A percentile compares a stretch with the other conserved stretches of the same genome.
Evolutionary conservation across 2,329 filamentous ascomycete species (phyloP).

Genomic region (Didymella keratinophila): DNA sequence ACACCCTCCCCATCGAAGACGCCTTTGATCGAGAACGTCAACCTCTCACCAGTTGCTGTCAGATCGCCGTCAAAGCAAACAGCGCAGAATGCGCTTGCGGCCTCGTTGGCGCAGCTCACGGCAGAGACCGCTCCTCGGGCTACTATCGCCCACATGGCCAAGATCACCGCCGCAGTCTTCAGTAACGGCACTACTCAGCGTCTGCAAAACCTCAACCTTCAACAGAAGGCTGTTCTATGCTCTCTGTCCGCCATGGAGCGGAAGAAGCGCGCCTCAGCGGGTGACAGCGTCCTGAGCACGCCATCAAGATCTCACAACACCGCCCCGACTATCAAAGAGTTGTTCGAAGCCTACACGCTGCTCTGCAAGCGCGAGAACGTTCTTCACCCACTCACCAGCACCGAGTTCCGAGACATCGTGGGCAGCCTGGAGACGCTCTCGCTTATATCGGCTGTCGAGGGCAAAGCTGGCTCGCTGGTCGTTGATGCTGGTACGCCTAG

Average conservation of each 20-base stretch:
- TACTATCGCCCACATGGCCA: conserved; percentile 88
- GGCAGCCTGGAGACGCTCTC: conserved; percentile 88
- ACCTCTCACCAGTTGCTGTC: conserved; percentile 64
- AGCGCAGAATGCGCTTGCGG: conserved; percentile 34
- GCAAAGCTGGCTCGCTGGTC: conserved; percentile 73
- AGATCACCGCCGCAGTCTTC: conserved; percentile 87
- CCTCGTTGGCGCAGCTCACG: conserved; percentile 69
- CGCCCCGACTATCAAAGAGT: conserved; percentile 81
- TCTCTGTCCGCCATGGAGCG: conserved; percentile 87
- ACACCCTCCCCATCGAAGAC: conserved; percentile 74
- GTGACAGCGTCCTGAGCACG: conserved; percentile 45
- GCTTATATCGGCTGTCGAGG: conserved; percentile 73
- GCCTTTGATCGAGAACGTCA: conserved; percentile 81
- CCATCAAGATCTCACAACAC: conserved; percentile 57
- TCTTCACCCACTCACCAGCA: conserved; percentile 85
- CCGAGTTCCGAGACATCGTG: conserved; percentile 93
- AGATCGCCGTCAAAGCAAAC: conserved; percentile 53
- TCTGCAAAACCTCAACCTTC: conserved; percentile 86
- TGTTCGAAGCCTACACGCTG: conserved; percentile 83
- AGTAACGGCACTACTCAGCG: conserved; percentile 87
- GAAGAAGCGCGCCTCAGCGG: conserved; percentile 62
- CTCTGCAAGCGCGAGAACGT: conserved; percentile 89
- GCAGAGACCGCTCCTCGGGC: conserved; percentile 84
- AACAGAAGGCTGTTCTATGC: conserved; percentile 95
- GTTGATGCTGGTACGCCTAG: conserved; percentile 72